Evolutionary conservation across 1,284 basidiomycete species (phyloP), one percentile per base, ranked within the genome.

Genomic region (Heterobasidion occidentale): DNA sequence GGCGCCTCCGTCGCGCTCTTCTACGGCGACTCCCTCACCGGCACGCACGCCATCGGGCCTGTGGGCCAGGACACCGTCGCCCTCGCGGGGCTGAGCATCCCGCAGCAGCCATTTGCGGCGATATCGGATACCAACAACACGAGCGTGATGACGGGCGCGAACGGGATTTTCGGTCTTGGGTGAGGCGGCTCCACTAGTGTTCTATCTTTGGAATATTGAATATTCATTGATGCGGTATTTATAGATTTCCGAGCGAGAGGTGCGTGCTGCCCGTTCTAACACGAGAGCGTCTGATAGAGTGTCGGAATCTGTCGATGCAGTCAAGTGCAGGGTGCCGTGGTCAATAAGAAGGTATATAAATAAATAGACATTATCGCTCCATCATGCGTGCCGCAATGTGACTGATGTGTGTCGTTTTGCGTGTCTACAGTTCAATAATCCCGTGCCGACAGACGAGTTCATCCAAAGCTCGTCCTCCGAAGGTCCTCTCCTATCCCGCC

Each of bases 11-110:
- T 68, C 50, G 59, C 64, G 55, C 58, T 67, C n/a, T 58, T 67
- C 46, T 72, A 70, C 55, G 73, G 72, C 47, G 72, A 74, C 60
- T 73, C 72, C 12, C 65, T 61, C 1, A 73, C 71, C 7, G 71
- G 72, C 7, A 73, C 72, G 0, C 64, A 64, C 15, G 73, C 72
- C 4, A 60, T 64, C 38, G 73, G 73, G 2, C 67, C 67, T 7
- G 67, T 74, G 36, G 70, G 68, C 12, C 62, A 61, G 46, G 73
- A 73, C 42, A 63, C 60, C 6, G 69, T 65, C 11, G 65, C 66
- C 46, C 54, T 75, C 19, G 70, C 70, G 11, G 67, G 67, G 9
- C 61, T 75, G 8, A 60, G 63, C 12, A 59, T 70, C 9, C 53
- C 58, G 7, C 56, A 65, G 36, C 71, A 74, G 53, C 64, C 62